phyloP scores from a whole-genome alignment of 1,139 yeast genomes.

The Diutina pseudorugosa region DNA sequence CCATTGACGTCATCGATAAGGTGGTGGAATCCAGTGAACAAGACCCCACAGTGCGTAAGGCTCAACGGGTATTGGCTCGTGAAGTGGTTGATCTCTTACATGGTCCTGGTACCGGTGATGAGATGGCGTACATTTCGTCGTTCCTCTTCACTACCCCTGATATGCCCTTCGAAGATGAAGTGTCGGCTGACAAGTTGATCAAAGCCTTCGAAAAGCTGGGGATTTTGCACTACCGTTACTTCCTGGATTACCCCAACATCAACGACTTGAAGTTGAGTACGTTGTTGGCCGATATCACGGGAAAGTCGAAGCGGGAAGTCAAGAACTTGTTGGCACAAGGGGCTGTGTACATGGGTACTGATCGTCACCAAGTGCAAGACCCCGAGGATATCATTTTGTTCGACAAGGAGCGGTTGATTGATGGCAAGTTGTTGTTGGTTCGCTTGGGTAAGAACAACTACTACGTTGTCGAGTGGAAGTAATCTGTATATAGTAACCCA shows the following conservation, averaged over 20 bases:
- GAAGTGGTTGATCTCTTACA: conserved; percentile 84
- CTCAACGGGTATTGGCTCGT: conserved; percentile 66
- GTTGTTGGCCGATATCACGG: conserved; percentile 24
- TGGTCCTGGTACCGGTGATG: conserved; percentile 65
- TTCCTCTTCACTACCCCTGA: conserved; percentile 54
- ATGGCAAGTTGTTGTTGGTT: conserved; percentile 47
- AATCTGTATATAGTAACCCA: neutral
- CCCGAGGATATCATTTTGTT: conserved; percentile 38
- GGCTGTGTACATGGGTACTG: conserved; percentile 61
- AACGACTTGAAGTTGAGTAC: conserved; percentile 30
- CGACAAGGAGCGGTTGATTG: conserved; percentile 40
- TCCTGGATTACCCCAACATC: conserved; percentile 19
- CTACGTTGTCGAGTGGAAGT: conserved; percentile 25
- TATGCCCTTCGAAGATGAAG: conserved; percentile 32
- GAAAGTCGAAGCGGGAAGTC: conserved; percentile 39
- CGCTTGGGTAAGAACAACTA: conserved; percentile 69
- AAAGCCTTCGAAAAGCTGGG: conserved; percentile 51
- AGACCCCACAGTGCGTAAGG: conserved; percentile 54
- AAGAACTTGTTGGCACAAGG: conserved; percentile 57
- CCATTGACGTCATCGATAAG: conserved; percentile 43
- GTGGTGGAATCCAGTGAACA: conserved; percentile 35
- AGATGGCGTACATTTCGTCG: conserved; percentile 51
- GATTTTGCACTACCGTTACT: conserved; percentile 32
- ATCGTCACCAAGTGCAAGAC: conserved; percentile 41
- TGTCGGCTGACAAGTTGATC: conserved; percentile 42